Evolutionary conservation across 768 basidiomycete species (phyloP), one percentile per base, ranked within the genome.

Genomic region (Trametes punicea): DNA sequence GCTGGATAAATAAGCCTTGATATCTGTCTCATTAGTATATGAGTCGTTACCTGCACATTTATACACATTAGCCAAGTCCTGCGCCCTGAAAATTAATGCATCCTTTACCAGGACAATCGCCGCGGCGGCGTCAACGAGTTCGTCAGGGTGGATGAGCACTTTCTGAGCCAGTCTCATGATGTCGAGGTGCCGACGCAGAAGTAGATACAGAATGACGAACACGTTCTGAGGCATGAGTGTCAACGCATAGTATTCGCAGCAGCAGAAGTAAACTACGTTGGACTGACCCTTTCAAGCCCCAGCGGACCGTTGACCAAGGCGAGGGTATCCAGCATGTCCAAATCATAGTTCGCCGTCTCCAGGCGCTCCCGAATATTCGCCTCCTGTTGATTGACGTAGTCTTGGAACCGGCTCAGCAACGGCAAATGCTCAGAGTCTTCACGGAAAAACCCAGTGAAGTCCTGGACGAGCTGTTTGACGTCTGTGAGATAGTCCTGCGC

Each of bases 191-290:
- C 69, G 64, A 33, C 66, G 59, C 16, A 74, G 57, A 0, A 74
- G 54, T 1, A 76, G 63, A 48, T 69, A 70, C 2, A 74, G 44
- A 16, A 75, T 57, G 2, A 72, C 69, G 5, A 73, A 64, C 8
- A 73, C 39, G 47, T 71, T 70, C 73, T 75, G 27, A 3, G 31
- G 61, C 23, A 15, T 15, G 23, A 25, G 3, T n/a, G 4, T 25
- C 8, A 30, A 6, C 1, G 6, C 30, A 4, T n/a, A 0, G 40
- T n/a, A 11, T 8, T 23, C 11, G 40, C 11, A 20, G 4, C 11
- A 16, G 39, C 11, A 21, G 21, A 23, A 1, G 6, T n/a, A 16
- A 38, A 2, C 15, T 8, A 38, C 3, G 13, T 31, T 31, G 31
- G 31, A 39, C 42, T 26, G 1, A 74, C 73, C 31, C 64, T 58